A percentile compares a stretch with the other conserved stretches of the same genome.
phyloP scores from a whole-genome alignment of 192 early-diverging fungal species.

The Linnemannia elongata region DNA sequence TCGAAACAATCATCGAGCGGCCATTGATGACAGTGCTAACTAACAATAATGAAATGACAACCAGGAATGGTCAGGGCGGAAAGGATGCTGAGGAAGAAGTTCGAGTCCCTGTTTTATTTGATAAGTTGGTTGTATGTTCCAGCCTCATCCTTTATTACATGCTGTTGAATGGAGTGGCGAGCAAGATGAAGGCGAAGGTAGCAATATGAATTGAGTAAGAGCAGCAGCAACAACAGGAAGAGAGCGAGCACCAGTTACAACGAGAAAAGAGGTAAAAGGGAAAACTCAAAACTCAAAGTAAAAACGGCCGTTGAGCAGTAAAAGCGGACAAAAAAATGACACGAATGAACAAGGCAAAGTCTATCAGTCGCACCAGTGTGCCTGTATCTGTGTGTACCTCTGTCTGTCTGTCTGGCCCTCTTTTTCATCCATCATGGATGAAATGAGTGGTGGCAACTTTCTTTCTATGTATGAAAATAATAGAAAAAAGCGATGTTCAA shows the following conservation, averaged over 20 bases:
- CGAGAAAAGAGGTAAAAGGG: neutral
- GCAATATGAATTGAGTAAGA: neutral
- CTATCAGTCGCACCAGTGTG: too few species aligned
- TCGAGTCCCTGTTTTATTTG: neutral
- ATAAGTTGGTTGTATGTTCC: neutral
- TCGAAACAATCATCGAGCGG: neutral
- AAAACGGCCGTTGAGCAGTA: neutral
- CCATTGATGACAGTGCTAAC: neutral
- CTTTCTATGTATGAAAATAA: neutral
- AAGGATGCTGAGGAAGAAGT: neutral
- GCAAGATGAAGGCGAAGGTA: neutral
- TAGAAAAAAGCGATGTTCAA: neutral
- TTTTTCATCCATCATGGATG: neutral
- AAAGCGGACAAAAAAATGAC: too few species aligned
- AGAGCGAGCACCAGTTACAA: neutral
- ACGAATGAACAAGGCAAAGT: too few species aligned
- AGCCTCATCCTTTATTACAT: neutral
- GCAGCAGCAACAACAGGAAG: neutral
- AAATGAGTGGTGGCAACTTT: neutral
- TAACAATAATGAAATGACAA: neutral
- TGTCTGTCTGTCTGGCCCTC: neutral
- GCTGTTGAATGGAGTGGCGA: neutral
- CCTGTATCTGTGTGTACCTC: too few species aligned
- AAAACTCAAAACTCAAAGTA: neutral
- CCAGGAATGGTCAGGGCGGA: constrained; percentile 1